phyloP scores from a whole-genome alignment of 331 rosid genomes.

The Acacia concinna region DNA sequence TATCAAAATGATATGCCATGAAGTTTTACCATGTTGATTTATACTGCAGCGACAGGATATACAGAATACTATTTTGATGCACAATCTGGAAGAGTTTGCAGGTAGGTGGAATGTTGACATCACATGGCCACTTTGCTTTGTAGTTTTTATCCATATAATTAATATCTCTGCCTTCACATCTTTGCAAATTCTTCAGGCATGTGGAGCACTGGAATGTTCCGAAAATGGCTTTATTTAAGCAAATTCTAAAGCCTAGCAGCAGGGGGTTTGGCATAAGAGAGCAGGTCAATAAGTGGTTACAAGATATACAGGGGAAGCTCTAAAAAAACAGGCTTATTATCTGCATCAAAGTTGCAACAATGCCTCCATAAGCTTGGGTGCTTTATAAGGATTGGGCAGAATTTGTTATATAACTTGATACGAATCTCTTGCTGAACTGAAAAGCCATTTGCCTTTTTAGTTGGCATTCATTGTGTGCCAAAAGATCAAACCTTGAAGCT shows the following conservation, averaged over 20 bases:
- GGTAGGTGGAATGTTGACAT: conserved; percentile 48
- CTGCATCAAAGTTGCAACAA: conserved; percentile 10
- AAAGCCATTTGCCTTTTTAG: conserved; percentile 7
- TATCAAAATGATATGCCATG: neutral
- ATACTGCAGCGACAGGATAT: conserved; percentile 86
- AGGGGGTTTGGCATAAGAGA: conserved; percentile 53
- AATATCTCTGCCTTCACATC: neutral
- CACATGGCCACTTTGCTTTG: neutral
- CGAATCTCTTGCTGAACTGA: neutral
- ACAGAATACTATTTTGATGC: conserved; percentile 83
- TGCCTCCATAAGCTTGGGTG: neutral
- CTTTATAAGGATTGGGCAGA: neutral
- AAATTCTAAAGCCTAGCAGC: conserved; percentile 78
- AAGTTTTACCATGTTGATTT: conserved; percentile 23
- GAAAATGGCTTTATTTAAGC: conserved; percentile 77
- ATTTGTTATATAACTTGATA: neutral
- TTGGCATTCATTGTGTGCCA: neutral
- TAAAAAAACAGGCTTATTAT: conserved; percentile 18
- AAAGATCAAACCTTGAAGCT: conserved; percentile 12
- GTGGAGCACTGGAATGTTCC: conserved; percentile 97
- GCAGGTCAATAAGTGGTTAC: conserved; percentile 40
- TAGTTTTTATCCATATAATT: conserved; percentile 5
- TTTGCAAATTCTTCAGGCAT: conserved; percentile 52
- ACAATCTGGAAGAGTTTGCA: conserved; percentile 80
- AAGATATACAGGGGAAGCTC: conserved; percentile 31